Percentiles rank a stretch among this genome's conserved stretches.
phyloP scores from a whole-genome alignment of 352 stramenopile genomes.

The Globisporangium okanoganense region DNA sequence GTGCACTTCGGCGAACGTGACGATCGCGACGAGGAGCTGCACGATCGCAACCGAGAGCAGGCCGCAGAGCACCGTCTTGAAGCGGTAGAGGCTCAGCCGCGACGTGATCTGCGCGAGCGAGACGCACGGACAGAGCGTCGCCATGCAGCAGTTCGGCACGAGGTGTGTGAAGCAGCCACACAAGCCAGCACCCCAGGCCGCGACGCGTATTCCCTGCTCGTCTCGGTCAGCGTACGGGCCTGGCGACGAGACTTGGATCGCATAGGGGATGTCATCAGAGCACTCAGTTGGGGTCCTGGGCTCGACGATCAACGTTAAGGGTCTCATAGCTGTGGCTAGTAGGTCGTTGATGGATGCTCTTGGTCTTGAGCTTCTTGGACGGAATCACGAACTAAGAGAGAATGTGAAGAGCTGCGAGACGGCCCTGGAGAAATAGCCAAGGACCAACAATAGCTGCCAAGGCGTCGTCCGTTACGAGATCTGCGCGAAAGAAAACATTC shows the following conservation, averaged over 20 bases:
- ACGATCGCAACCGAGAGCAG: conserved; percentile 5
- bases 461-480: conserved; percentile 1
- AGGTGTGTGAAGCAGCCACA: conserved; percentile 26
- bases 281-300: conserved; percentile 7
- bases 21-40: conserved; percentile 5
- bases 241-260: conserved; percentile 16
- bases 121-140: conserved; percentile 25
- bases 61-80: conserved; percentile 12
- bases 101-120: conserved; percentile 21
- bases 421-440: too few relatives aligned
- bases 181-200: conserved; percentile 22
- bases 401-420: not conserved
- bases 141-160: conserved; percentile 36
- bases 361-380: not conserved
- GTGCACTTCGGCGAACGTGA: conserved; percentile 10
- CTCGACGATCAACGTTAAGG: conserved; percentile 4
- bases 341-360: not conserved
- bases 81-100: conserved; percentile 11
- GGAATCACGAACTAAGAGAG: not conserved
- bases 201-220: conserved; percentile 19
- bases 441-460: not conserved
- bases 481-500: conserved; percentile 3
- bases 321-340: not conserved
- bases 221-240: conserved; percentile 17
- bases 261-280: conserved; percentile 12